Base-by-base conservation (phyloP, 345 rosid genomes). In the Mercurialis annua region DNA sequence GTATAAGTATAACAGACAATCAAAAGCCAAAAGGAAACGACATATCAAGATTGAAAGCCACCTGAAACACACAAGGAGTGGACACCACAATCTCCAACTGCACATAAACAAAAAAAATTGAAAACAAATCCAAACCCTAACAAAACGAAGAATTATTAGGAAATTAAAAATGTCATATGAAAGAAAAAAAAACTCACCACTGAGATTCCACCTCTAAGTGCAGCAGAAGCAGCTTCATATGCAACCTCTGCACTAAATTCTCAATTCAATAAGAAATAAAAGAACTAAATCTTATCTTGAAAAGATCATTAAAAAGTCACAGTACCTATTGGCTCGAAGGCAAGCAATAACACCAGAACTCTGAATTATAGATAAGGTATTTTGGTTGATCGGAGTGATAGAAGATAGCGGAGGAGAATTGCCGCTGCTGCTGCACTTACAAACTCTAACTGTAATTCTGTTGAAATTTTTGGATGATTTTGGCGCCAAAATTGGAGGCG, bases 61-160 rank as follows among this genome's bases (percentile, higher is more conserved):
- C 87, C 88, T 86, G 80, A 68, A 82, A 81, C 59, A 81, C 90
- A 62, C 84, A 80, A 67, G 85, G 88, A 29, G 90, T 84, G 33
- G 90, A 80, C 73, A 76, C 64, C 51, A 82, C 84, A 67, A 82
- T 80, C 77, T 86, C 88, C 77, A 86, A 65, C 90, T 82, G 69
- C 77, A 78, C 11, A 47, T 14, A 14, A 1, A 53, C 10, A 60
- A 64, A 63, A 68, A 56, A 24, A 53, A 68, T 52, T 61, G 26
- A 49, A 70, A 71, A 42, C 15, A 33, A 62, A 66, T 68, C 48
- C 21, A 14, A 27, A 40, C 10, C 53, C 53, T 26, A 20, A 0
- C 6, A 46, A 4, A 21, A 48, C 3, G 24, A 27, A 53, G 2
- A 5, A 52, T 6, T 2, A 14, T 15, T 20, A 17, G 12, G 5